Evolutionary conservation across 371 early-diverging fungal species (phyloP).

Genomic region (Zychaea mexicana): DNA sequence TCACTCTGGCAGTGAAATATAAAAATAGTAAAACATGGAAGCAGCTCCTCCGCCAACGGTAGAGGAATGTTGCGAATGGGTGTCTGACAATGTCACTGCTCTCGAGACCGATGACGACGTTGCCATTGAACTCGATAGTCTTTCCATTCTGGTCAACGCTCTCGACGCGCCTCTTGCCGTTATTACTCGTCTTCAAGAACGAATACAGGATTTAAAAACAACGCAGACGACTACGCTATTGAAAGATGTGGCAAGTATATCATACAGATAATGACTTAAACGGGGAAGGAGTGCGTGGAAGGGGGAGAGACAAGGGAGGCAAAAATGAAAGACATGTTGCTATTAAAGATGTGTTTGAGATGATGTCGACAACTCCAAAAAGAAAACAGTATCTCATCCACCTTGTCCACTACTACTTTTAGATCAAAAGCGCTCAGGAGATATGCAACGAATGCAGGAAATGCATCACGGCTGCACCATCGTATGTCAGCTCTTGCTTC

Average conservation of each 20-base stretch:
- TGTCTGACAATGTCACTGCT: background rate
- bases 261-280: background rate
- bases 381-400: too few species aligned
- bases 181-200: background rate
- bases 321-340: too few species aligned
- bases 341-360: too few species aligned
- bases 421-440: slow-evolving; percentile 15
- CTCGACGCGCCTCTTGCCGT: slow-evolving; percentile 17
- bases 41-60: slow-evolving; percentile 21
- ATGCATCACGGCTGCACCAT: slow-evolving; percentile 7
- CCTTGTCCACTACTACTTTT: background rate
- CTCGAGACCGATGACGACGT: slow-evolving; percentile 11
- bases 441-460: slow-evolving; percentile 16
- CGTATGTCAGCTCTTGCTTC: slow-evolving; percentile 5
- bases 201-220: slow-evolving; percentile 13
- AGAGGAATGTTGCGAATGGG: slow-evolving; percentile 25
- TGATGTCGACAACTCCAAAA: too few species aligned
- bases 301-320: too few species aligned
- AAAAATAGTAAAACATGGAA: background rate
- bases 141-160: slow-evolving; percentile 19
- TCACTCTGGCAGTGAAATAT: background rate
- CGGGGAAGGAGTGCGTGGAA: background rate
- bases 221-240: background rate
- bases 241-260: background rate
- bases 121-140: slow-evolving; percentile 18